Base-by-base conservation (phyloP, 345 rosid species). In the Cardamine chenopodiifolia region DNA sequence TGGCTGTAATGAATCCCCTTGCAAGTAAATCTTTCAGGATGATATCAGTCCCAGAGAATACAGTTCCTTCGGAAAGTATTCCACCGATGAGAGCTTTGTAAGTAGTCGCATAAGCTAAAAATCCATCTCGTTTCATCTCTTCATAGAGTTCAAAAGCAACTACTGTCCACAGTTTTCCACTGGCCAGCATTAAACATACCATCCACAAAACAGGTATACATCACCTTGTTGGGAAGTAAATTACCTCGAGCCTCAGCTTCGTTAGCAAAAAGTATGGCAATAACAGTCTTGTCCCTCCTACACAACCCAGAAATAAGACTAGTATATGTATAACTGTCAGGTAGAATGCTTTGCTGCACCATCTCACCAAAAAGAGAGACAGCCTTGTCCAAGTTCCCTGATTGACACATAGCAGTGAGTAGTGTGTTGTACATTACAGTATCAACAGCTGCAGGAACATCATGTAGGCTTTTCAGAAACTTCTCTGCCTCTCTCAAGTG, bases 111-210 rank as follows among this genome's bases (percentile, higher is more conserved):
- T 85, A 85, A 18, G 96, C 89, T 84, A 86, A 83, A n/a, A 91
- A 81, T 31, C 82, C 85, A 53, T 65, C 79, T 62, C 65, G 79
- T 75, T 89, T 94, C 90, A 91, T 89, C 87, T 88, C 91, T 81
- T 88, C 82, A 76, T 87, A 91, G 76, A 88, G 83, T 62, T 82
- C 70, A 66, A 84, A 68, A 12, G 95, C 91, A 81, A 72, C 64
- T 48, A 55, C 73, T n/a, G n/a, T n/a, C n/a, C n/a, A n/a, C 96
- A 57, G 80, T 85, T 79, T 66, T 84, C 62, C 82, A 70, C 56
- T 87, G 94, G 61, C 93, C 96, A 64, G 75, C 85, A 87, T 87
- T 91, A 77, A 87, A 87, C 72, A 91, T 77, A 70, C 91, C 87
- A 70, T 89, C 88, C 70, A 87, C 70, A 74, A 93, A 81, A 80